phyloP scores from a whole-genome alignment of 192 early-diverging fungal genomes.

The Coemansia sp. region DNA sequence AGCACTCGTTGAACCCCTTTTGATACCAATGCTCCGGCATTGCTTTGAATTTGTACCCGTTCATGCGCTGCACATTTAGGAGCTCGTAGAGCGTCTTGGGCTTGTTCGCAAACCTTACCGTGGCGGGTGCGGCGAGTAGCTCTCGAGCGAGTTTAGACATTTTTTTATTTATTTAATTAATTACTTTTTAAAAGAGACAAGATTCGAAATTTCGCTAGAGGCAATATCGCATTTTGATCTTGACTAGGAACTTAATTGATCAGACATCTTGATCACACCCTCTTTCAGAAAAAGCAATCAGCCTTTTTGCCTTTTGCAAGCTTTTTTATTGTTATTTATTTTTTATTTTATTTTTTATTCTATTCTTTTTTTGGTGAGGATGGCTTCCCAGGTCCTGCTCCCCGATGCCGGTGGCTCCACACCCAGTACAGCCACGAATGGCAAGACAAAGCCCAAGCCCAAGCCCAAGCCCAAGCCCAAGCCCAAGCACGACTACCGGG shows the following conservation, averaged over 20 bases:
- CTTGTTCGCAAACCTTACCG: slow-evolving; percentile 15
- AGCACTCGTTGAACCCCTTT: slow-evolving; percentile 41
- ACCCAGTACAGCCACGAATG: slow-evolving; percentile 2
- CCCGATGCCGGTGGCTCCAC: not conserved
- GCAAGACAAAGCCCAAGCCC: not conserved
- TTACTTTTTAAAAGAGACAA: not conserved
- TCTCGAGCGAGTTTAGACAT: slow-evolving; percentile 35
- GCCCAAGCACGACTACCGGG: slow-evolving; percentile 14
- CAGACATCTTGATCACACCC: not conserved
- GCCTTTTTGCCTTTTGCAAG: too few species aligned
- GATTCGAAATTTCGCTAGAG: not conserved
- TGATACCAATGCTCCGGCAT: slow-evolving; percentile 40
- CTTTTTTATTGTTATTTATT: not conserved
- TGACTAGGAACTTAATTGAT: not conserved
- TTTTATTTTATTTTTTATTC: not conserved
- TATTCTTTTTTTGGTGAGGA: not conserved
- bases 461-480: not conserved
- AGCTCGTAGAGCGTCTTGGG: slow-evolving; percentile 48
- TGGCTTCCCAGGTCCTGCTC: slow-evolving; percentile 9
- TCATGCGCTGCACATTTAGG: slow-evolving; percentile 34
- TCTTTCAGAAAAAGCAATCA: not conserved
- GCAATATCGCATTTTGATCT: too few species aligned
- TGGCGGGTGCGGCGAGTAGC: slow-evolving; percentile 23
- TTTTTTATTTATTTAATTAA: not conserved
- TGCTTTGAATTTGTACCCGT: slow-evolving; percentile 29